Evolutionary conservation across 345 rosid species (phyloP), one percentile per base, ranked within the genome.

Genomic region (Lumnitzera littorea): DNA sequence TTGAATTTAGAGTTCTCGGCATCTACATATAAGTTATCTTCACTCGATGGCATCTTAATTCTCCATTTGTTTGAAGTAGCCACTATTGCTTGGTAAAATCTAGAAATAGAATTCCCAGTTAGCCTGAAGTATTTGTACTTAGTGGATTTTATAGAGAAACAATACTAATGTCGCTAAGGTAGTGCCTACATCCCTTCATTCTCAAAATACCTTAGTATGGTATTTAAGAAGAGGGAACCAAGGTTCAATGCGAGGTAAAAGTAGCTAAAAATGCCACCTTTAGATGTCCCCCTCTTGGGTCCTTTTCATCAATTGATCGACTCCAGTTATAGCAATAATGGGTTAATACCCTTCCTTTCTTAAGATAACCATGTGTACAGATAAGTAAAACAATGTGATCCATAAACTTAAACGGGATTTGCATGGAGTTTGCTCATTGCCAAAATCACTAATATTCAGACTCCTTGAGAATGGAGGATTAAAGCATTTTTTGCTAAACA

Each of bases 321-420:
- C 96, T 23, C 99, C 99, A 17, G 91, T 79, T 1, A 98, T 91
- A 36, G 94, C 98, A 27, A 91, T 95, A 62, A 74, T 95, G 15
- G 99, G 99, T 51, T 95, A 98, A 71, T 95, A 95, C 24, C 98
- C 99, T 7, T 98, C 99, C 49, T 91, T 79, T 56, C 99, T 98
- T 17, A 95, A 78, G 0, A 98, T 98, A 51, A 88, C 64, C 8
- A 95, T 84, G 77, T 91, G 88, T 60, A 81, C 88, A 0, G 99
- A 95, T 59, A 91, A 74, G 83, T 95, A 91, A 75, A 95, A 95
- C 43, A 95, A 46, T 14, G 79, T 65, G 14, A 83, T 81, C 80
- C 81, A 91, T 66, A 65, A 16, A 51, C 66, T 76, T 12, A 96
- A 83, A 73, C 91, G 99, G 1, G 80, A 25, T 5, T 89, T 83